These are phyloP conservation scores for Chaetomium strumarium DNA, from an alignment of 2,329 filamentous ascomycete genomes.

Conservation along the genomic window DNA sequence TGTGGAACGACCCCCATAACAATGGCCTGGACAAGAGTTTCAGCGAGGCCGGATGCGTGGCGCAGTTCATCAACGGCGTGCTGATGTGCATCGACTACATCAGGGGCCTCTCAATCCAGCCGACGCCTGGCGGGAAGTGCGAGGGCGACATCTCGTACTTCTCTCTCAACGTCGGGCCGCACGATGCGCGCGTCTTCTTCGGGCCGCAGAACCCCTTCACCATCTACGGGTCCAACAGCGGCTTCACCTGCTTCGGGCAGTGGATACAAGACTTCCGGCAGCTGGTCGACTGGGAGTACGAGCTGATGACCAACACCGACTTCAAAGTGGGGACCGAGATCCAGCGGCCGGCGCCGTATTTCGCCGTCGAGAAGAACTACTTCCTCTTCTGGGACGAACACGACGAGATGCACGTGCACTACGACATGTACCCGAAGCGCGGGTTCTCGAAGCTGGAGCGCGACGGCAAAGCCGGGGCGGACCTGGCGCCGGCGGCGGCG, in stretches of 20 bases:
- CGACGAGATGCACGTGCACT: slow-evolving; percentile 44
- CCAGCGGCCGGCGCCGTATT: slow-evolving; percentile 41
- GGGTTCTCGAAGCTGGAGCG: slow-evolving; percentile 40
- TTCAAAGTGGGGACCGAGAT: slow-evolving; percentile 46
- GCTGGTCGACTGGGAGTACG: slow-evolving; percentile 40
- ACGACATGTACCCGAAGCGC: slow-evolving; percentile 46
- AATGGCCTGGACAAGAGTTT: slow-evolving; percentile 29
- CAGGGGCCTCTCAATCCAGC: slow-evolving; percentile 39
- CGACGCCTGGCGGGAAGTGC: slow-evolving; percentile 41
- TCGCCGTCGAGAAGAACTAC: slow-evolving; percentile 54
- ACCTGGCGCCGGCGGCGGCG: slow-evolving; percentile 38
- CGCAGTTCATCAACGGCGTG: slow-evolving; percentile 34
- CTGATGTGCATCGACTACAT: slow-evolving; percentile 40
- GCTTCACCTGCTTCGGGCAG: slow-evolving; percentile 50
- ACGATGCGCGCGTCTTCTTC: slow-evolving; percentile 53
- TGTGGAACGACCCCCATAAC: slow-evolving; percentile 25
- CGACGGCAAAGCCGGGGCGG: slow-evolving; percentile 42
- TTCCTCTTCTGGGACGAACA: slow-evolving; percentile 54
- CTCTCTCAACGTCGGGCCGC: slow-evolving; percentile 44
- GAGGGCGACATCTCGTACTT: slow-evolving; percentile 38
- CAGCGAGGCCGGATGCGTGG: slow-evolving; percentile 35
- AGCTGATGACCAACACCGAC: slow-evolving; percentile 22
- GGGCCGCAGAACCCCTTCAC: slow-evolving; percentile 45
- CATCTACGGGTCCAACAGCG: slow-evolving; percentile 51
- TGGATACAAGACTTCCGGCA: slow-evolving; percentile 50